A percentile compares a stretch with the other conserved stretches of the same genome.
These are phyloP conservation scores for Dendrostoma leiphaemia DNA, from an alignment of 2,329 filamentous ascomycete genomes.

Conservation along the genomic window DNA sequence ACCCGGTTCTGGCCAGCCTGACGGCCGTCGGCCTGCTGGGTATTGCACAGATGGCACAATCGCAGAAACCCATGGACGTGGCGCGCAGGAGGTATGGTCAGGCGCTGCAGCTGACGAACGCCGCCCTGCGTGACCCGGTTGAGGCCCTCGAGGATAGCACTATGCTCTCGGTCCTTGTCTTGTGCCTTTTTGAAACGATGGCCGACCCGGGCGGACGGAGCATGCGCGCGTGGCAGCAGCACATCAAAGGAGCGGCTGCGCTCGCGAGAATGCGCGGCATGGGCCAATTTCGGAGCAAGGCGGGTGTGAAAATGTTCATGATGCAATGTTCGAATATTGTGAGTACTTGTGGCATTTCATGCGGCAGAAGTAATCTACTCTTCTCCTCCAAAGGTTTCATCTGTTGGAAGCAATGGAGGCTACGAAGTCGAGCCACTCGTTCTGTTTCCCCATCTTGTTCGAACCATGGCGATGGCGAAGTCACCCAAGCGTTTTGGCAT, in stretches of 20 bases:
- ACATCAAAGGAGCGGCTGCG: slow-evolving; percentile 51
- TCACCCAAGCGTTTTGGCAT: no score
- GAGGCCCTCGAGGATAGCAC: slow-evolving; percentile 48
- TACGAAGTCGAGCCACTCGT: no score
- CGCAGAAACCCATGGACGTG: slow-evolving; percentile 40
- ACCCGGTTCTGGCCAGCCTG: slow-evolving; percentile 51
- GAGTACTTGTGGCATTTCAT: no score
- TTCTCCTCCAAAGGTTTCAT: neutral
- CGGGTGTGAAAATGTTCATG: slow-evolving; percentile 51
- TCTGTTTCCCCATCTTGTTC: no score
- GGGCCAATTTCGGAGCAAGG: slow-evolving; percentile 42
- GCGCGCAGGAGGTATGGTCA: slow-evolving; percentile 50
- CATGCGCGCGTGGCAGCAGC: slow-evolving; percentile 50
- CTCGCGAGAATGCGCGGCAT: slow-evolving; percentile 49
- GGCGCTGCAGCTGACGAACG: slow-evolving; percentile 49
- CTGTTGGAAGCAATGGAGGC: no score
- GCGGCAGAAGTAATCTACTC: neutral
- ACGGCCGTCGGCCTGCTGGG: slow-evolving; percentile 54
- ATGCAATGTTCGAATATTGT: slow-evolving; percentile 50
- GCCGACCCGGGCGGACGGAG: slow-evolving; percentile 43
- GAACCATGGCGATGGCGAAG: no score
- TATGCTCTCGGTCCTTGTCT: slow-evolving; percentile 51
- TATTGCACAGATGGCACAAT: slow-evolving; percentile 44
- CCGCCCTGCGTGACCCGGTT: slow-evolving; percentile 43
- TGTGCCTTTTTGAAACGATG: slow-evolving; percentile 54